Evolutionary conservation across 148 eudicot species (phyloP).

Genomic region (Diospyros lotus): DNA sequence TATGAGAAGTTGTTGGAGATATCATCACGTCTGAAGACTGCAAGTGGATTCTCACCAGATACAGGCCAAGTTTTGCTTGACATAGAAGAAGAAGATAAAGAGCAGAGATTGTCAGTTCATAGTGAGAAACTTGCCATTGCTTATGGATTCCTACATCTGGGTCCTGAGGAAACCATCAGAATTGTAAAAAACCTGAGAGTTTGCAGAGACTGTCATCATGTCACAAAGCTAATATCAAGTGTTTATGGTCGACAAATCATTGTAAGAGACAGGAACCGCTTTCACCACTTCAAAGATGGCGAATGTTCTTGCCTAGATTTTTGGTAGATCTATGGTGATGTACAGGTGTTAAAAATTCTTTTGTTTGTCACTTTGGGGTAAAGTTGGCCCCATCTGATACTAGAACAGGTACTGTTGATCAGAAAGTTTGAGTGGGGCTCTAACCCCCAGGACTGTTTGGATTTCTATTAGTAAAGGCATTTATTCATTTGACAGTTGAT

Average conservation of each 20-base stretch:
- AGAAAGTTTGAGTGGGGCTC: no score
- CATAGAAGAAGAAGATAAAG: conserved; percentile 23
- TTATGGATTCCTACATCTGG: conserved; percentile 17
- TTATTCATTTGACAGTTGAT: no score
- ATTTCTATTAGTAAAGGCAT: no score
- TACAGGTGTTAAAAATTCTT: no score
- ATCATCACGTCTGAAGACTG: conserved; percentile 12
- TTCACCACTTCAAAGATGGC: conserved; percentile 24
- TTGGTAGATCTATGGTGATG: no score
- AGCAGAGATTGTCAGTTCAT: conserved; percentile 18
- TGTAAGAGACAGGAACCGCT: conserved; percentile 19
- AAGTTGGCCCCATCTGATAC: no score
- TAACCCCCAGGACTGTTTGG: no score
- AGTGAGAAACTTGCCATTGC: conserved; percentile 28
- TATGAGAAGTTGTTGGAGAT: conserved; percentile 19
- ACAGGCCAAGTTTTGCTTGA: conserved; percentile 19
- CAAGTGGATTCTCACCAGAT: conserved; percentile 16
- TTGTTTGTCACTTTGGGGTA: no score
- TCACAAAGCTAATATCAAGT: conserved; percentile 18
- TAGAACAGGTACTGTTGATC: no score
- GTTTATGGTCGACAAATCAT: conserved; percentile 19
- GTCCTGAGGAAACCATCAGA: conserved; percentile 18
- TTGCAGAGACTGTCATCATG: conserved; percentile 22
- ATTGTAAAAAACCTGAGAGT: conserved; percentile 25
- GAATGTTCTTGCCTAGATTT: conserved; percentile 23